Conservation (phyloP, 805 yeast species). For the Starmerella etchellsii region DNA sequence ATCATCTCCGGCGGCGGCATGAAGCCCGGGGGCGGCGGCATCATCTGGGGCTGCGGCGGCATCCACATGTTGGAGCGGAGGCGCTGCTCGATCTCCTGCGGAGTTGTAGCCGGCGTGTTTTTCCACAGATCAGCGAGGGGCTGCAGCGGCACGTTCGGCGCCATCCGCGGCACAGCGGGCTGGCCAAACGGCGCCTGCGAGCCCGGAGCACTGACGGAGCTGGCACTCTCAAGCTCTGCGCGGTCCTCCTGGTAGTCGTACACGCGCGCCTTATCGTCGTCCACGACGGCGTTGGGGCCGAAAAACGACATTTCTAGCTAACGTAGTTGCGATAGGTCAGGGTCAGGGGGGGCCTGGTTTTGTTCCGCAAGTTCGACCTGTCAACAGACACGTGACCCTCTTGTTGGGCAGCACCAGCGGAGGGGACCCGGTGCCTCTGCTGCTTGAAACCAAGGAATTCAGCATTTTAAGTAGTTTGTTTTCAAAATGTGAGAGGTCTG, state of each 20-base stretch:
- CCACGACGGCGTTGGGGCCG: constrained; percentile 18
- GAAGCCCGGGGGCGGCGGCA: background rate
- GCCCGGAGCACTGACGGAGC: constrained; percentile 6
- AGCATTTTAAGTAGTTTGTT: too few species aligned
- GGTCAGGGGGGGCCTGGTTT: too few species aligned
- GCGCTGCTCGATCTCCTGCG: constrained; percentile 14
- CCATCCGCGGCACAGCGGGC: background rate
- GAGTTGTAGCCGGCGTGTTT: constrained; percentile 2
- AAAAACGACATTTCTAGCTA: constrained; percentile 20
- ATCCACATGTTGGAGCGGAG: constrained; percentile 5
- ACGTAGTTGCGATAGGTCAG: too few species aligned
- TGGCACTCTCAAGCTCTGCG: constrained; percentile 14
- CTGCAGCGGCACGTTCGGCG: constrained; percentile 14
- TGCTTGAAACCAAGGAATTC: too few species aligned
- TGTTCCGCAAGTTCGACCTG: too few species aligned
- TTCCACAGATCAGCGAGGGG: constrained; percentile 17
- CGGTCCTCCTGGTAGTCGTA: constrained; percentile 17
- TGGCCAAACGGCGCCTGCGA: background rate
- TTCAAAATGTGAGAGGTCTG: too few species aligned
- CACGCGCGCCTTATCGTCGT: constrained; percentile 17
- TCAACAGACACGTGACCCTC: too few species aligned
- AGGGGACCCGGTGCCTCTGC: too few species aligned
- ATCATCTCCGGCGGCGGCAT: background rate
- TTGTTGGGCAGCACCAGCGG: too few species aligned
- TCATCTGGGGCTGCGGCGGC: constrained; percentile 1